Evolutionary conservation across 192 early-diverging fungal genomes (phyloP), one percentile per base, ranked within the genome.

Genomic region (Gonapodya prolifera): DNA sequence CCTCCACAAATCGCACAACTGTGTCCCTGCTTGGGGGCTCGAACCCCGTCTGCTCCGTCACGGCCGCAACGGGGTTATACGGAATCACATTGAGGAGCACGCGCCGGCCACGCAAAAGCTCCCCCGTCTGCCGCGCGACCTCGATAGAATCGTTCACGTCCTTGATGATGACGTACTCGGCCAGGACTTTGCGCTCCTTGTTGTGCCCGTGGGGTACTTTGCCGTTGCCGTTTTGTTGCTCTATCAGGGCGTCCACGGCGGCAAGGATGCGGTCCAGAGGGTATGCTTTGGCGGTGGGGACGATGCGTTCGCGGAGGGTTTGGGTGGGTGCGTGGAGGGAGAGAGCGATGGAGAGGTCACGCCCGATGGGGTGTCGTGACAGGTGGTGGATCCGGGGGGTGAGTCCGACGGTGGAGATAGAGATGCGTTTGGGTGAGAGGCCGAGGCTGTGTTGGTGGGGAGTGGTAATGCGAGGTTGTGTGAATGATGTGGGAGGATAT

Each of bases 281-380:
- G 81, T 84, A 89, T 0, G 84, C 82, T 78, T 89, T 89, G 32
- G 86, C 78, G n/a, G 85, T 87, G 17, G 87, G 87, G 0, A 89
- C 85, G 73, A 89, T 86, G 76, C 84, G 78, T 33, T 33, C 34
- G 34, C 87, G 82, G 28, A 87, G 81, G 31, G 77, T 77, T 77
- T 89, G 87, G 2, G 81, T 86, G 17, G 86, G 85, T 1, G 85
- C 87, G 77, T 89, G 87, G 36, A 89, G 81, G 31, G 85, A 86
- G 1, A 89, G 79, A 0, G 87, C 87, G 34, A 89, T 79, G 32
- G 84, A 84, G 71, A 86, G 77, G 33, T 86, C 81, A 1, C 86
- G 87, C 0, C 83, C 80, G n/a, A n/a, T n/a, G n/a, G n/a, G n/a
- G n/a, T n/a, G n/a, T n/a, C n/a, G 8, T 8, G 45, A 69, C 45